phyloP scores from a whole-genome alignment of 2,329 filamentous ascomycete species.

The Colletotrichum shisoi region DNA sequence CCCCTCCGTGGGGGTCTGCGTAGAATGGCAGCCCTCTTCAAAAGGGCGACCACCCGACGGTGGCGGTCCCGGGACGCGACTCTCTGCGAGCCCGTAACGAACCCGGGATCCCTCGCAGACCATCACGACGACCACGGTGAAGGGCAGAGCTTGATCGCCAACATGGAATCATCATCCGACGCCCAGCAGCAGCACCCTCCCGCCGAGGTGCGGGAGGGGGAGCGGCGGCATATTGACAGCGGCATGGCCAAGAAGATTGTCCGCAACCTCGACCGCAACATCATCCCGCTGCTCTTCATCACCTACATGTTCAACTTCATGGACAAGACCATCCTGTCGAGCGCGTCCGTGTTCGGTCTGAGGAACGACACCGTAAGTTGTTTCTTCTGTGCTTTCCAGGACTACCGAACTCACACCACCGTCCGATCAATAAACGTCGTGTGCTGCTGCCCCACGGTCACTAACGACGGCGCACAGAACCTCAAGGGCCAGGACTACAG shows the following conservation, averaged over 20 bases:
- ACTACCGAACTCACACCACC: background rate
- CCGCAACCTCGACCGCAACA: slow-evolving; percentile 62
- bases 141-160: slow-evolving; percentile 25
- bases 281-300: slow-evolving; percentile 65
- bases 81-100: background rate
- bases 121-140: slow-evolving; percentile 16
- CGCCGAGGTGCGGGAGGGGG: slow-evolving; percentile 18
- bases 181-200: slow-evolving; percentile 14
- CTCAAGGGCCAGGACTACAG: slow-evolving; percentile 67
- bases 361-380: slow-evolving; percentile 54
- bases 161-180: slow-evolving; percentile 31
- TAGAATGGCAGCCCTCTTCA: slow-evolving; percentile 25
- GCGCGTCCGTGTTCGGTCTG: slow-evolving; percentile 65
- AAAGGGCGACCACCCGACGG: slow-evolving; percentile 26
- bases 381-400: background rate
- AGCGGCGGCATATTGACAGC: slow-evolving; percentile 38
- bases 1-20: background rate
- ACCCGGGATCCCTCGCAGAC: slow-evolving; percentile 6
- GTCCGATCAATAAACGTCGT: no score
- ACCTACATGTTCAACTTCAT: slow-evolving; percentile 69
- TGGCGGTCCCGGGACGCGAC: slow-evolving; percentile 7
- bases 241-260: slow-evolving; percentile 51
- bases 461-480: slow-evolving; percentile 58
- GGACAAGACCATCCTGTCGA: slow-evolving; percentile 66
- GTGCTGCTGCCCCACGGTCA: no score